Percentiles rank a stretch among this genome's conserved stretches.
phyloP scores from a whole-genome alignment of 78 protist species.

The Polysphondylium violaceum region DNA sequence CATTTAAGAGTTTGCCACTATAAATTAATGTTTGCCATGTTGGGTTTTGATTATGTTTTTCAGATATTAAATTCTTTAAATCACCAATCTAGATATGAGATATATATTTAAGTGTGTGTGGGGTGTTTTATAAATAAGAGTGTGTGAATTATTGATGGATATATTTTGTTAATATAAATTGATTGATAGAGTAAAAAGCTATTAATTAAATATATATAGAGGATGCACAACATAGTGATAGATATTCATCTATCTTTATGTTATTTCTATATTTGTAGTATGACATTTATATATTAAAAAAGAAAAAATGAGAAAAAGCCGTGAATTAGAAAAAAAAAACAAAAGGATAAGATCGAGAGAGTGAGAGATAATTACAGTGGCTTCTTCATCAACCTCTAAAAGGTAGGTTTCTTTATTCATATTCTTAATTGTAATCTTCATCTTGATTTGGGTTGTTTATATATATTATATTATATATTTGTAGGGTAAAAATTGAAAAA shows the following conservation, averaged over 20 bases:
- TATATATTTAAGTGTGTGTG: background rate
- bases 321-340: background rate
- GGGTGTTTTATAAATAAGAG: too few relatives aligned
- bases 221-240: too few relatives aligned
- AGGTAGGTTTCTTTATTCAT: constrained; percentile 55
- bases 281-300: too few relatives aligned
- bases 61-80: constrained; percentile 58
- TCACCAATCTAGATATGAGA: constrained; percentile 45
- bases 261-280: too few relatives aligned
- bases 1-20: constrained; percentile 85
- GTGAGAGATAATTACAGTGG: constrained; percentile 9
- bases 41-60: constrained; percentile 34
- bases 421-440: constrained; percentile 68
- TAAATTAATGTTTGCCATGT: constrained; percentile 85
- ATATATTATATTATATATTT: constrained; percentile 9
- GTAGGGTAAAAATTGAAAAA: background rate
- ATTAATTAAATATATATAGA: too few relatives aligned
- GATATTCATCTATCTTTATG: too few relatives aligned
- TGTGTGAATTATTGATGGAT: too few relatives aligned
- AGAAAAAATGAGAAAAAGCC: too few relatives aligned
- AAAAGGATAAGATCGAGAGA: background rate
- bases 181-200: too few relatives aligned
- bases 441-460: background rate
- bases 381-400: constrained; percentile 50
- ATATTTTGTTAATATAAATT: too few relatives aligned